phyloP scores from a whole-genome alignment of 2,329 filamentous ascomycete genomes.

The Chrysoporthe deuterocubensis region DNA sequence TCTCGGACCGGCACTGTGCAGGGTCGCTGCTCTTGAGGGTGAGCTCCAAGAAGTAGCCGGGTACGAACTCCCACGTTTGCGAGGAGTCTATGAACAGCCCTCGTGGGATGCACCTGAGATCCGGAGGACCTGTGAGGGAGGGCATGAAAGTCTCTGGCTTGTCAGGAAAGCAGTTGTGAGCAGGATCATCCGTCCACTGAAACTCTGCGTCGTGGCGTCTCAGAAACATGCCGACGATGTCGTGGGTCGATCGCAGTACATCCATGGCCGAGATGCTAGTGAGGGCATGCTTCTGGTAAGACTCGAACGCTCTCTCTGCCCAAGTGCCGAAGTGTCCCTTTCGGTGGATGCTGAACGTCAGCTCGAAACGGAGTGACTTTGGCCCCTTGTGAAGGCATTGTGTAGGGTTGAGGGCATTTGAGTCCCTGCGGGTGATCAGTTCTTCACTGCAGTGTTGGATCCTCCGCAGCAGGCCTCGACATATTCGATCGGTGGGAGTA shows the following conservation, averaged over 20 bases:
- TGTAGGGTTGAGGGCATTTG: slow-evolving; percentile 46
- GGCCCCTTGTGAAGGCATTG: slow-evolving; percentile 31
- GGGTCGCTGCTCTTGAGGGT: slow-evolving; percentile 48
- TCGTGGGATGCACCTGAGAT: slow-evolving; percentile 52
- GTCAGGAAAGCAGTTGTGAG: slow-evolving; percentile 43
- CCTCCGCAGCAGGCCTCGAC: slow-evolving; percentile 52
- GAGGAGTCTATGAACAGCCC: slow-evolving; percentile 48
- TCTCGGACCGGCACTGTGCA: slow-evolving; percentile 38
- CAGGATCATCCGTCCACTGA: slow-evolving; percentile 49
- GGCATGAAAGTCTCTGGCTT: slow-evolving; percentile 46
- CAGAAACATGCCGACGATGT: slow-evolving; percentile 56
- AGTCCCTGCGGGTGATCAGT: slow-evolving; percentile 58
- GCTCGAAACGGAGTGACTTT: slow-evolving; percentile 53
- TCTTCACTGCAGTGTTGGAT: slow-evolving; percentile 57
- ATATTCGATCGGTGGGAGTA: slow-evolving; percentile 50
- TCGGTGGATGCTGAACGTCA: slow-evolving; percentile 51
- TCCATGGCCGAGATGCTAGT: slow-evolving; percentile 50
- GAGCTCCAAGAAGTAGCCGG: slow-evolving; percentile 55
- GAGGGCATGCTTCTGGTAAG: slow-evolving; percentile 54
- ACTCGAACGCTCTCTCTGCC: slow-evolving; percentile 51
- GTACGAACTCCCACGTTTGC: slow-evolving; percentile 50
- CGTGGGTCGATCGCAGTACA: slow-evolving; percentile 52
- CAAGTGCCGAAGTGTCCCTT: slow-evolving; percentile 43
- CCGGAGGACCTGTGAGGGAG: slow-evolving; percentile 46
- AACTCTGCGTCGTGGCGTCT: slow-evolving; percentile 55